Conservation (phyloP, 257 asterid species). For the Solanum arcanum region DNA sequence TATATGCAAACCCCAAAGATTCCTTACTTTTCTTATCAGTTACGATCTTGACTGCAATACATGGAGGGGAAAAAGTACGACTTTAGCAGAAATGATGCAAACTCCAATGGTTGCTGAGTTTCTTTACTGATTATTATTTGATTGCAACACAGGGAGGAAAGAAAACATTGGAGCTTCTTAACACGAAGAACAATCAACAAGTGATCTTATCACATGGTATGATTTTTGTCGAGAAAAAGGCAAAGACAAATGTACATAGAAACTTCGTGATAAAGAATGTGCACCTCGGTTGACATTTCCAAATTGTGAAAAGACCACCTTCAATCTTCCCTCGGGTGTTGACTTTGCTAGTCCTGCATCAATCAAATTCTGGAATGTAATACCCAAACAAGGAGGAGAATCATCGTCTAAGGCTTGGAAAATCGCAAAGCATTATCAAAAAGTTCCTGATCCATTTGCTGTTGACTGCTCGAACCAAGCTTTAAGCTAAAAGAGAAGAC, state of each 20-base stretch:
- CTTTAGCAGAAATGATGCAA: background rate
- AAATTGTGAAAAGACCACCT: background rate
- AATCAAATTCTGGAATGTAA: background rate
- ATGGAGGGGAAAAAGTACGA: background rate
- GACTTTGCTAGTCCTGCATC: conserved; percentile 4
- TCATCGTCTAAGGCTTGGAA: background rate
- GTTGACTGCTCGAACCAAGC: background rate
- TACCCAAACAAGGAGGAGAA: background rate
- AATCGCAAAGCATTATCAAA: background rate
- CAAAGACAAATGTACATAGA: background rate
- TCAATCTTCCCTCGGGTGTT: background rate
- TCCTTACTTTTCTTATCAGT: background rate
- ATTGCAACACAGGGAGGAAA: background rate
- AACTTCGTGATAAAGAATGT: background rate
- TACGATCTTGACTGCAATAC: background rate
- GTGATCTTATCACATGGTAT: background rate
- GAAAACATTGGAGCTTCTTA: background rate
- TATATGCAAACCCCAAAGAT: background rate
- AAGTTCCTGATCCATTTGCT: background rate
- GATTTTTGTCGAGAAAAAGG: background rate
- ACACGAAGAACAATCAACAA: background rate
- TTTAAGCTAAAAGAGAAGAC: background rate
- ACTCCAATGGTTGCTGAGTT: background rate
- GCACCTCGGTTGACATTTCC: conserved; percentile 1
- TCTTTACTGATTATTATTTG: background rate